phyloP scores from a whole-genome alignment of 108 stramenopile species.

The Nitzschia putrida region DNA sequence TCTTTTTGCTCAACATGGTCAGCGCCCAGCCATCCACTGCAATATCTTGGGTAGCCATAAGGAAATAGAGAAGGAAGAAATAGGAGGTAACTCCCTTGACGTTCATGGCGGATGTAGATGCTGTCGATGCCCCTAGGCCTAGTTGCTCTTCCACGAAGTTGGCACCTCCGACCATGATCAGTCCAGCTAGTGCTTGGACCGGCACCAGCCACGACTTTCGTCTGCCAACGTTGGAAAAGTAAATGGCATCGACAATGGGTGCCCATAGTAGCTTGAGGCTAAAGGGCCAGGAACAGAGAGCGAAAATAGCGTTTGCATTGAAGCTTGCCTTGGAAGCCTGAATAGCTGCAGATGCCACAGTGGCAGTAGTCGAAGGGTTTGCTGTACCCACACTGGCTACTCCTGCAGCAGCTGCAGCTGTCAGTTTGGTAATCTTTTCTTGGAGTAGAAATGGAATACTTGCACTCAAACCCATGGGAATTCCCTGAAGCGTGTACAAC shows the following conservation, averaged over 20 bases:
- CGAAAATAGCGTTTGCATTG: conserved; percentile 95
- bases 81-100: conserved; percentile 84
- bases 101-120: conserved; percentile 47
- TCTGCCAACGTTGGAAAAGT: conserved; percentile 83
- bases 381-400: conserved; percentile 15
- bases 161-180: conserved; percentile 77
- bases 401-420: conserved; percentile 43
- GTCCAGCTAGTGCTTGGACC: conserved; percentile 90
- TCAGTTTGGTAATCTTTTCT: conserved; percentile 82
- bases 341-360: conserved; percentile 37
- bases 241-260: conserved; percentile 97
- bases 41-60: conserved; percentile 99
- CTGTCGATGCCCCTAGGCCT: conserved; percentile 43
- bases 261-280: conserved; percentile 98
- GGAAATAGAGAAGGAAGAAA: conserved; percentile 95
- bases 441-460: conserved; percentile 97
- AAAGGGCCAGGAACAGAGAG: conserved; percentile 95
- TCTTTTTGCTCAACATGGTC: conserved; percentile 94
- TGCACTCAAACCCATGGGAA: conserved; percentile 97
- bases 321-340: conserved; percentile 75
- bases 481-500: conserved; percentile 98
- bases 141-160: conserved; percentile 81
- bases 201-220: conserved; percentile 98
- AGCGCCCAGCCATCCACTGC: conserved; percentile 99
- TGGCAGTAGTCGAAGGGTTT: conserved; percentile 25